Percentiles rank a stretch among this genome's conserved stretches.
phyloP scores from a whole-genome alignment of 306 rosid species.

The Lathyrus aphaca region DNA sequence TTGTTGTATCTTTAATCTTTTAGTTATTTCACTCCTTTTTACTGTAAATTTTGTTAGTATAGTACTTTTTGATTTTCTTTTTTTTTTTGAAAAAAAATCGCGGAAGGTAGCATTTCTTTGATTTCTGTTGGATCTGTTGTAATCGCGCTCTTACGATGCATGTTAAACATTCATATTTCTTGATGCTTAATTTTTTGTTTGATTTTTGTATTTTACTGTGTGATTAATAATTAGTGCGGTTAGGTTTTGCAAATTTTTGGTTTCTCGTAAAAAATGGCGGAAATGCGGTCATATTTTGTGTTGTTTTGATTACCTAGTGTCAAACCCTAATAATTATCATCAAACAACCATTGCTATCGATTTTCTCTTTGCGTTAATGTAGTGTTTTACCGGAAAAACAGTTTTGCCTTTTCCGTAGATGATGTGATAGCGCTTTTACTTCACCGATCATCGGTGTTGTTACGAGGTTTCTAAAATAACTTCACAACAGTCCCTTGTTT shows the following conservation, averaged over 20 bases:
- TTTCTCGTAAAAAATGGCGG: constrained; percentile 1
- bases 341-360: background rate
- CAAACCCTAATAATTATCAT: constrained; percentile 1
- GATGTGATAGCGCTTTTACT: background rate
- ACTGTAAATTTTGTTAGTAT: background rate
- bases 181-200: background rate
- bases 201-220: background rate
- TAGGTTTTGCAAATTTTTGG: constrained; percentile 24
- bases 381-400: background rate
- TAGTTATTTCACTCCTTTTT: too few species aligned
- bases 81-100: background rate
- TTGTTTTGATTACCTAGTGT: background rate
- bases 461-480: constrained; percentile 16
- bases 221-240: constrained; percentile 13
- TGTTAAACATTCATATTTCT: background rate
- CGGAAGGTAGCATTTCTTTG: background rate
- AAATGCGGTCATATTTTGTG: background rate
- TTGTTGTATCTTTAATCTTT: background rate
- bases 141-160: constrained; percentile 5
- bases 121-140: background rate
- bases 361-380: background rate
- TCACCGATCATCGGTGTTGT: background rate
- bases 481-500: background rate
- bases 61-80: background rate
- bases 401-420: background rate